phyloP scores from a whole-genome alignment of 371 early-diverging fungal genomes.

The Rhizopus delemar region DNA sequence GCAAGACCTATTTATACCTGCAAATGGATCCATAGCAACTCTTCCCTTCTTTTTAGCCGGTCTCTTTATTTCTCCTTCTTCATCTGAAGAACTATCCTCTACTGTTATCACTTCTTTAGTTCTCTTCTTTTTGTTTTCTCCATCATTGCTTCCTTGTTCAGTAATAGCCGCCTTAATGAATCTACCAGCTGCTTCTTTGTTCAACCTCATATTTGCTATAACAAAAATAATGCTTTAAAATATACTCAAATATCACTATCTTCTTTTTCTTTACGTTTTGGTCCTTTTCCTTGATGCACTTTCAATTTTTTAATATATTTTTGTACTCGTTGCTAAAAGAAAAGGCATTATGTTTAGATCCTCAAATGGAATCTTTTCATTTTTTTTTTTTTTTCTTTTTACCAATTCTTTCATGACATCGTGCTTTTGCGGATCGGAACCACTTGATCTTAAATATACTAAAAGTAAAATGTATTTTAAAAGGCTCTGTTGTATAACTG shows the following conservation, averaged over 20 bases:
- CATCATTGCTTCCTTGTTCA: slow-evolving; percentile 9
- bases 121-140: slow-evolving; percentile 8
- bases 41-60: slow-evolving; percentile 7
- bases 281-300: slow-evolving; percentile 37
- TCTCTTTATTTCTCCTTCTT: slow-evolving; percentile 12
- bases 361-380: not conserved
- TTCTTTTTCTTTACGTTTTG: slow-evolving; percentile 30
- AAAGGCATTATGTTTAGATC: too few species aligned
- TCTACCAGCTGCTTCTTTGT: slow-evolving; percentile 58
- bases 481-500: too few species aligned
- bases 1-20: not conserved
- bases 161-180: slow-evolving; percentile 51
- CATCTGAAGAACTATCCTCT: slow-evolving; percentile 10
- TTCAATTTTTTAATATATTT: slow-evolving; percentile 54
- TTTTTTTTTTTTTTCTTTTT: slow-evolving; percentile 4
- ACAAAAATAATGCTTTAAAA: not conserved
- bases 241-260: not conserved
- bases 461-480: too few species aligned
- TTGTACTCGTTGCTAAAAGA: slow-evolving; percentile 48
- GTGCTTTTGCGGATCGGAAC: slow-evolving; percentile 49
- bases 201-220: slow-evolving; percentile 46
- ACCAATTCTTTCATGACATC: slow-evolving; percentile 56
- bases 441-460: slow-evolving; percentile 59
- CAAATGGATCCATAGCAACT: not conserved
- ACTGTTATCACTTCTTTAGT: not conserved